Evolutionary conservation across 2,329 filamentous ascomycete genomes (phyloP).

Genomic region (Chaetomiaceae sp.): DNA sequence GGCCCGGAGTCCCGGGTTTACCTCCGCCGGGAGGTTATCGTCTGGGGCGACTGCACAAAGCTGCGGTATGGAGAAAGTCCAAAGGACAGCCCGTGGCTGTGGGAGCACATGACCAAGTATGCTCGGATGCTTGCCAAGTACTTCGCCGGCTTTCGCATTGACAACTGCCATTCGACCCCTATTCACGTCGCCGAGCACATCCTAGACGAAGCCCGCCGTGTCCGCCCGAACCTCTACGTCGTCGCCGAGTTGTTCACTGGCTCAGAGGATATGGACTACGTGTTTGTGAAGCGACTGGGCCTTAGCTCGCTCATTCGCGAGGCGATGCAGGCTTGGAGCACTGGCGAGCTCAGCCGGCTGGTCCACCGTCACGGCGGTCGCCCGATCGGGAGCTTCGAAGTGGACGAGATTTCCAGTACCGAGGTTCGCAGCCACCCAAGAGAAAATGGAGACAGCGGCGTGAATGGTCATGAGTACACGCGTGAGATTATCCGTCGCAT

Average conservation of each 20-base stretch:
- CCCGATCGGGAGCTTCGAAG: constrained; percentile 93
- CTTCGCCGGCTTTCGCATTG: constrained; percentile 92
- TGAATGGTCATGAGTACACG: constrained; percentile 36
- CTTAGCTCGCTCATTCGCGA: constrained; percentile 90
- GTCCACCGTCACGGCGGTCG: constrained; percentile 91
- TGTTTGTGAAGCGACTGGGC: constrained; percentile 90
- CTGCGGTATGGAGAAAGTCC: constrained; percentile 78
- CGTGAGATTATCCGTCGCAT: constrained; percentile 73
- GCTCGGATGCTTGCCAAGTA: constrained; percentile 89
- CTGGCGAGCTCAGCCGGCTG: constrained; percentile 82
- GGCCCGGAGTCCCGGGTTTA: constrained; percentile 89
- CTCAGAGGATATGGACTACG: constrained; percentile 91
- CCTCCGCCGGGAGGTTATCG: constrained; percentile 89
- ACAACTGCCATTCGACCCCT: constrained; percentile 96
- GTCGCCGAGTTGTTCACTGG: constrained; percentile 95
- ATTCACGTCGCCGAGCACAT: constrained; percentile 92
- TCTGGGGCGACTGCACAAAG: constrained; percentile 98
- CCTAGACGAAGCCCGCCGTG: constrained; percentile 83
- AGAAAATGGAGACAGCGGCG: constrained; percentile 27
- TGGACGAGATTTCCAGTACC: constrained; percentile 74
- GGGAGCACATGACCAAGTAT: constrained; percentile 94
- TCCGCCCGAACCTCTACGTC: constrained; percentile 83
- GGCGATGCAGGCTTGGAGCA: constrained; percentile 98
- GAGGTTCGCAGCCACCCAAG: constrained; percentile 36
- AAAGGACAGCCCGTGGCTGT: constrained; percentile 86